A percentile compares a stretch with the other conserved stretches of the same genome.
phyloP scores from a whole-genome alignment of 23 red algal genomes.

The Pyropia yezoensis region DNA sequence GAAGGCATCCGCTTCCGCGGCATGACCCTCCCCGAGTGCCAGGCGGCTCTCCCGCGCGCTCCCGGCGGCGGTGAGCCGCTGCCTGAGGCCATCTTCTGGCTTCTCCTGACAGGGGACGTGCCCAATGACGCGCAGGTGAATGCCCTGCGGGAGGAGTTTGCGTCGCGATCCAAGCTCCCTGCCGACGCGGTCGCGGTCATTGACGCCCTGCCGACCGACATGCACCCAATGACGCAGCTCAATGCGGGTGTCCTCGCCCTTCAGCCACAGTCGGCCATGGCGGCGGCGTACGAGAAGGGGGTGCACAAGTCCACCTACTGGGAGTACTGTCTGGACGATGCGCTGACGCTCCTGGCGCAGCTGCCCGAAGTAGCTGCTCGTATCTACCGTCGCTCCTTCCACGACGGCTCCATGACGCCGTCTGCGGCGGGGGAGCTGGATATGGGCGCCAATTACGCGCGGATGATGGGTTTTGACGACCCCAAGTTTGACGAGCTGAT shows the following conservation, averaged over 20 bases:
- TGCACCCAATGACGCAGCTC: slow-evolving; percentile 97
- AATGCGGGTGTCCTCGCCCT: slow-evolving; percentile 52
- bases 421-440: slow-evolving; percentile 54
- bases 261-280: slow-evolving; percentile 83
- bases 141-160: slow-evolving; percentile 52
- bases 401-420: slow-evolving; percentile 43
- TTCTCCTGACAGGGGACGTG: slow-evolving; percentile 88
- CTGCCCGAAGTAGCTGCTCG: slow-evolving; percentile 85
- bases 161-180: slow-evolving; percentile 38
- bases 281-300: slow-evolving; percentile 73
- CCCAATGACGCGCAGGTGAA: slow-evolving; percentile 67
- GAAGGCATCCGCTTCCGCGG: slow-evolving; percentile 96
- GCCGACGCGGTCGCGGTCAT: slow-evolving; percentile 41
- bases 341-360: slow-evolving; percentile 70
- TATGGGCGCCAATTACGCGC: slow-evolving; percentile 58
- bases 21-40: slow-evolving; percentile 89
- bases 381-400: slow-evolving; percentile 76
- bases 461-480: slow-evolving; percentile 88
- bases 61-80: slow-evolving; percentile 68
- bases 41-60: slow-evolving; percentile 65
- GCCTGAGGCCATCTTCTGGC: slow-evolving; percentile 82
- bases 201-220: slow-evolving; percentile 42
- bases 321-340: slow-evolving; percentile 90
- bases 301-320: slow-evolving; percentile 73
- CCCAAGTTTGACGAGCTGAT: slow-evolving; percentile 85